Conservation (phyloP, 495 filamentous ascomycete species). For the Penicillium coprophilum region DNA sequence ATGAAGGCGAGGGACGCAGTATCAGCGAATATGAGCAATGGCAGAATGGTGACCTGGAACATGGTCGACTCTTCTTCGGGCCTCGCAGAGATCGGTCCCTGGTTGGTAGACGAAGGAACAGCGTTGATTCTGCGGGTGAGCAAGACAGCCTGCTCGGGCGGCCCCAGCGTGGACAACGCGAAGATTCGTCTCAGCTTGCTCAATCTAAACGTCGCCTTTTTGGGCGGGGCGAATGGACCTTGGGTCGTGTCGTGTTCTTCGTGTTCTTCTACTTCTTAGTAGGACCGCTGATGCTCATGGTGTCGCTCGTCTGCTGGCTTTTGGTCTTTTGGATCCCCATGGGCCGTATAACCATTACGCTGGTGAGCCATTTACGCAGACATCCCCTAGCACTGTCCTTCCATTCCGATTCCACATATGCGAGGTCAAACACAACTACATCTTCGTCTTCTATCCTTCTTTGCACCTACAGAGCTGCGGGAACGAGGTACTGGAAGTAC, state of each 20-base stretch:
- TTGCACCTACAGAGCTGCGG: conserved; percentile 95
- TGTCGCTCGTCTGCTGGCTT: conserved; percentile 89
- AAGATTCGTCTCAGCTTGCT: conserved; percentile 49
- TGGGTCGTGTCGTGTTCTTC: conserved; percentile 94
- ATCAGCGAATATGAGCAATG: conserved; percentile 99
- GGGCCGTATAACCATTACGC: conserved; percentile 88
- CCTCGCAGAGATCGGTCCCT: conserved; percentile 76
- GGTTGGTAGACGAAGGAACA: conserved; percentile 83
- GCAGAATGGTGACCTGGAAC: conserved; percentile 96
- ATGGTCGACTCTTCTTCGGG: conserved; percentile 93
- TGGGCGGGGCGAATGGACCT: conserved; percentile 92
- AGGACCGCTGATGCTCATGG: conserved; percentile 82
- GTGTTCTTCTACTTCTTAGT: conserved; percentile 93
- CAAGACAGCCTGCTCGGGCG: conserved; percentile 86
- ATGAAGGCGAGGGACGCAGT: conserved; percentile 97
- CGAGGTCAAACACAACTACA: conserved; percentile 59
- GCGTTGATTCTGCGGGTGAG: conserved; percentile 84
- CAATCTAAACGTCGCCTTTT: conserved; percentile 87
- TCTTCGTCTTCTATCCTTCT: conserved; percentile 84
- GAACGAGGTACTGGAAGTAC: conserved; percentile 98
- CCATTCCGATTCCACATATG: conserved; percentile 77
- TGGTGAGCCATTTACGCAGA: conserved; percentile 88
- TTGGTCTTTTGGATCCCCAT: conserved; percentile 98
- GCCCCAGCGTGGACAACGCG: conserved; percentile 48
- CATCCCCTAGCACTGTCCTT: conserved; percentile 93